phyloP scores from a whole-genome alignment of 768 basidiomycete species.

The Ramaria sp. region DNA sequence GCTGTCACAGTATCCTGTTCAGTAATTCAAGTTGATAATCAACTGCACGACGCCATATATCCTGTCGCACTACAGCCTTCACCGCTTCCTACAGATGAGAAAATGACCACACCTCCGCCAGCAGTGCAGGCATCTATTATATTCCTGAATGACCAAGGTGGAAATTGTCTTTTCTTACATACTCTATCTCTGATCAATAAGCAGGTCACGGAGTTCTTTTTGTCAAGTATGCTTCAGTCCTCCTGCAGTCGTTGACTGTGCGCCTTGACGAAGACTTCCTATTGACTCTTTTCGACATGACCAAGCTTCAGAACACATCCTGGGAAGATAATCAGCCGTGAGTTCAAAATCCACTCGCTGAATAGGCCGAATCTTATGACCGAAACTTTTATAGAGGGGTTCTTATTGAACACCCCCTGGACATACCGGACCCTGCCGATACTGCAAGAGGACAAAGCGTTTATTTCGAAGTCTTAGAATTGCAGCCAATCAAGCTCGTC shows the following conservation, averaged over 20 bases:
- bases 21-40: conserved; percentile 93
- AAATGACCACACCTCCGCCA: conserved; percentile 71
- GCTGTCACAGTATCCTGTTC: conserved; percentile 72
- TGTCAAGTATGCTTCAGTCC: conserved; percentile 91
- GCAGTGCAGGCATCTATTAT: conserved; percentile 83
- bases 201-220: conserved; percentile 97
- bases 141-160: conserved; percentile 90
- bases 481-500: conserved; percentile 88
- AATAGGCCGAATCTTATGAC: background rate
- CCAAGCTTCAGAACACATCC: conserved; percentile 81
- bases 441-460: conserved; percentile 64
- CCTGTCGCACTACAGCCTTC: conserved; percentile 94
- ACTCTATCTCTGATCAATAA: background rate
- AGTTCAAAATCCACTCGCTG: background rate
- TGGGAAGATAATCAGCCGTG: conserved; percentile 62
- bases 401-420: conserved; percentile 58
- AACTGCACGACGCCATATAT: conserved; percentile 90
- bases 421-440: conserved; percentile 60
- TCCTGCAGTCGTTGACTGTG: conserved; percentile 89
- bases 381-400: conserved; percentile 31
- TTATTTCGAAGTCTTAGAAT: conserved; percentile 91
- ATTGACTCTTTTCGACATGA: conserved; percentile 84
- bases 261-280: conserved; percentile 97
- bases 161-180: conserved; percentile 8
- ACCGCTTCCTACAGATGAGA: conserved; percentile 66